Conservation (phyloP, 805 yeast species). For the Nakazawaea molendinolei region DNA sequence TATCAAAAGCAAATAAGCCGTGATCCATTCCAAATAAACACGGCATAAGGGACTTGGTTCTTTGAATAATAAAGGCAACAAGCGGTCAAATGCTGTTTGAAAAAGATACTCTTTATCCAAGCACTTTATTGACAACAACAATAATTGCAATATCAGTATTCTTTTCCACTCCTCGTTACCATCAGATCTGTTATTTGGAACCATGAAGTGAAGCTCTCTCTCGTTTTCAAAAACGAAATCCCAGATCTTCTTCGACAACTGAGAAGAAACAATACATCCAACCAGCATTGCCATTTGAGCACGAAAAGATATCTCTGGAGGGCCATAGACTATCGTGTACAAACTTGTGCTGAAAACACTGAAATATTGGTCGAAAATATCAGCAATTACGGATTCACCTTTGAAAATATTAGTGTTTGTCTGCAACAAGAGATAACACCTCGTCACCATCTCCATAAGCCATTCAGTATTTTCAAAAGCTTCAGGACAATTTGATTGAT, state of each 20-base stretch:
- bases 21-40: conserved; percentile 72
- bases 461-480: conserved; percentile 39
- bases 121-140: conserved; percentile 37
- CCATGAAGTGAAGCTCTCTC: conserved; percentile 34
- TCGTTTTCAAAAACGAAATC: conserved; percentile 30
- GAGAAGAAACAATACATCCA: conserved; percentile 23
- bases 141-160: conserved; percentile 45
- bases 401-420: conserved; percentile 48
- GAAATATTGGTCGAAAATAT: conserved; percentile 40
- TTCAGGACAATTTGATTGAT: conserved; percentile 27
- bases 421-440: conserved; percentile 43
- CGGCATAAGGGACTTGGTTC: conserved; percentile 81
- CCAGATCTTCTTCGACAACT: conserved; percentile 27
- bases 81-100: conserved; percentile 19
- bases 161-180: conserved; percentile 66
- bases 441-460: conserved; percentile 43
- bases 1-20: conserved; percentile 38
- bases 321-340: conserved; percentile 49
- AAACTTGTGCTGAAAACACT: conserved; percentile 29
- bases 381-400: conserved; percentile 52
- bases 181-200: conserved; percentile 51
- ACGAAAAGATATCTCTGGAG: conserved; percentile 47
- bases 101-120: conserved; percentile 21
- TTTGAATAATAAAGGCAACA: conserved; percentile 33
- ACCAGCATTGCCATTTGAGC: conserved; percentile 43